Base-by-base conservation (phyloP, 495 filamentous ascomycete species). In the Hypomontagnella monticulosa region DNA sequence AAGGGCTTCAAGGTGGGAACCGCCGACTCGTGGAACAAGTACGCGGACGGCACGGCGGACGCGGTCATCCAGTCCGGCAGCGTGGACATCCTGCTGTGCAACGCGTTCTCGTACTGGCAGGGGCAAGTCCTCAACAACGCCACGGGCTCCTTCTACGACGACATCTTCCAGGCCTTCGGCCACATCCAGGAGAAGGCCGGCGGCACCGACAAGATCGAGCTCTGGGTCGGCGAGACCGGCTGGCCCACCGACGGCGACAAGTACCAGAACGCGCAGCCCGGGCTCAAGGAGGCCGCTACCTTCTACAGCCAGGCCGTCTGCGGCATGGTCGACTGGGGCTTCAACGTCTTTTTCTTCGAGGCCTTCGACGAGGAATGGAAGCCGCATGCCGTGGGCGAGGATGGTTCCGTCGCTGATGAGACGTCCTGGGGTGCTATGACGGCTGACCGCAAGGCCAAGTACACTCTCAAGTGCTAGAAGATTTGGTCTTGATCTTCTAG, bases 71-170 rank as follows among this genome's bases (percentile, higher is more conserved):
- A 33, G 20, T 66, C 79, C 40, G 80, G 82, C 37, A 82, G 80
- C 60, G 85, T 84, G 19, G 88, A 88, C 65, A 87, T 93, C 50
- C 76, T 94, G 43, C 79, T 94, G 34, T 83, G 84, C 73, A 94
- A 94, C 69, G 91, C 88, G n/a, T 94, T 94, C 72, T 86, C 87
- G 32, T 94, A 92, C 84, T 93, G 91, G 91, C 91, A 94, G 73
- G 88, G 84, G 37, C 83, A 86, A 67, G 75, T 78, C 8, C 83
- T 87, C 55, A 75, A 78, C 64, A 86, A 91, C 70, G 87, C 89
- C 32, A 85, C 85, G 32, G 73, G 83, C 52, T 89, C 84, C 63
- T 93, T 91, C 81, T 87, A 91, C 69, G 84, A 91, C 65, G 91
- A 93, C 69, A 86, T 93, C 71, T 78, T 81, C 66, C 86, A 88